These are phyloP conservation scores for Aureobasidium melanogenum DNA, from an alignment of 2,329 filamentous ascomycete species.

Conservation along the genomic window DNA sequence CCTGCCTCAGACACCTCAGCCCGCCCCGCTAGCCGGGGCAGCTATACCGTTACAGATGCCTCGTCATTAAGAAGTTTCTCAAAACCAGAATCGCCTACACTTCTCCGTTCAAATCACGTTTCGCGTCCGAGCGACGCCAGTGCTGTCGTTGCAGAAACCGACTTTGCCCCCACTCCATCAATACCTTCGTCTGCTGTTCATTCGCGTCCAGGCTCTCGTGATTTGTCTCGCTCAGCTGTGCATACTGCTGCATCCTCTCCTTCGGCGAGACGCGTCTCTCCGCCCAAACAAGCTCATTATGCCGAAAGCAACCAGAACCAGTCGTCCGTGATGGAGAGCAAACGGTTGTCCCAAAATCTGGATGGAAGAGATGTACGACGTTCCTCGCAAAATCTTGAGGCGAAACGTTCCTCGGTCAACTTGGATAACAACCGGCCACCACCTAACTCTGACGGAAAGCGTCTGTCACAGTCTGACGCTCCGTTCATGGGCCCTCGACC, in stretches of 20 bases:
- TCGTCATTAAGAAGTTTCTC: constrained; percentile 18
- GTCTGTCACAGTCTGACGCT: constrained; percentile 11
- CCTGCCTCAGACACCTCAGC: constrained; percentile 51
- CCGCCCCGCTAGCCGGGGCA: constrained; percentile 46
- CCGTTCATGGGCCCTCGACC: constrained; percentile 4
- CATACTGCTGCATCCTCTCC: constrained; percentile 5
- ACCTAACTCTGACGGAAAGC: not conserved
- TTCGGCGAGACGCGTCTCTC: not conserved
- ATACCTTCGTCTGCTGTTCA: constrained; percentile 9
- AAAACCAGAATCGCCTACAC: not conserved
- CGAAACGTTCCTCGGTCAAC: not conserved
- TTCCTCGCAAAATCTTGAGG: not conserved
- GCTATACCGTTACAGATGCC: constrained; percentile 22
- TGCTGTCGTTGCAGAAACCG: not conserved
- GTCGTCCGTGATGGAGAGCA: not conserved
- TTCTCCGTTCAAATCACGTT: constrained; percentile 1
- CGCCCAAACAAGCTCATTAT: not conserved
- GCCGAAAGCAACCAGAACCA: not conserved
- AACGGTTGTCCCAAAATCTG: not conserved
- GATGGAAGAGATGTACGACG: not conserved
- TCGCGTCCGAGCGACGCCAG: not conserved
- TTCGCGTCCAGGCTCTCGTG: constrained; percentile 9
- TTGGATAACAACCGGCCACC: not conserved
- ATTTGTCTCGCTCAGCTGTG: constrained; percentile 6
- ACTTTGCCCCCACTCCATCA: not conserved